phyloP scores from a whole-genome alignment of 2,329 filamentous ascomycete species.

The Podosphaera leucotricha region DNA sequence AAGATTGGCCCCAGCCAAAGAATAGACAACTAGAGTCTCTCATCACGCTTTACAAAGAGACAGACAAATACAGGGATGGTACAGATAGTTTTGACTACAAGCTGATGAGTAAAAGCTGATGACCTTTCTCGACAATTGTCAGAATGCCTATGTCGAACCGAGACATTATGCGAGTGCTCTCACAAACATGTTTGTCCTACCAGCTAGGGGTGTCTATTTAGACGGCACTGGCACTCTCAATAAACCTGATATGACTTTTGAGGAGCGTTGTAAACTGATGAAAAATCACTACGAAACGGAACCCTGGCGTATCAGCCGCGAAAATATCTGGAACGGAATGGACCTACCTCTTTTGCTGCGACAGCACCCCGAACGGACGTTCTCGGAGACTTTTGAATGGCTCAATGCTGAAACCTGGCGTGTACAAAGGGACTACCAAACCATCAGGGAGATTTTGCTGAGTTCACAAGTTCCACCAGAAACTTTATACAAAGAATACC shows the following conservation, averaged over 20 bases:
- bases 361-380: neutral
- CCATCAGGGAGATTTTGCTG: neutral
- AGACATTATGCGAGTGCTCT: neutral
- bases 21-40: slow-evolving; percentile 1
- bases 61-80: neutral
- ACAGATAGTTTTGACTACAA: neutral
- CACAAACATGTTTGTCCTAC: neutral
- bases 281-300: neutral
- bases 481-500: neutral
- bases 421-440: neutral
- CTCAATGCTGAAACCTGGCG: neutral
- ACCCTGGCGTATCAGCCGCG: neutral
- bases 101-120: neutral
- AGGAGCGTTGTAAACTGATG: neutral
- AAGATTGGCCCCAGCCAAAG: neutral
- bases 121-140: slow-evolving; percentile 1
- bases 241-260: neutral
- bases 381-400: neutral
- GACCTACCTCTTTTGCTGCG: neutral
- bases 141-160: neutral
- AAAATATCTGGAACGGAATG: neutral
- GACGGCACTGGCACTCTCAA: neutral
- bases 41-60: neutral
- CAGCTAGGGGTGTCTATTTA: neutral
- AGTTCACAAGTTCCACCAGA: neutral